Conservation (phyloP, 2,329 filamentous ascomycete genomes). For the Trichoderma sp. region DNA sequence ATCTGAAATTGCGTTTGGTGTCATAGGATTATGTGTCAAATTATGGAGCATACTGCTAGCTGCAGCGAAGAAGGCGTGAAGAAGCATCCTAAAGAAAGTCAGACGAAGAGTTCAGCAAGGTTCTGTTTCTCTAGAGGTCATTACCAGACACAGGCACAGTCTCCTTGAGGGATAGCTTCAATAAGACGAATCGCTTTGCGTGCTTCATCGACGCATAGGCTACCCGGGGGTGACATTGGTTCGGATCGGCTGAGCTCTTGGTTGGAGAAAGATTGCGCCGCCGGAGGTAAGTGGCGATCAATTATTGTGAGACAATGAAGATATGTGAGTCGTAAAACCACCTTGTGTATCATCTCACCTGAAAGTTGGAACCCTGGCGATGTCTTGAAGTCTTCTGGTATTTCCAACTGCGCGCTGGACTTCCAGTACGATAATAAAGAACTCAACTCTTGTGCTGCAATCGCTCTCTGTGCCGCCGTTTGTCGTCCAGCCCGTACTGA, state of each 20-base stretch:
- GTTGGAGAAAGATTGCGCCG: neutral
- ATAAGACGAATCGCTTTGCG: slow-evolving; percentile 3
- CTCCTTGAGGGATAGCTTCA: neutral
- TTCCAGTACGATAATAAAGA: slow-evolving; percentile 11
- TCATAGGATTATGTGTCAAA: neutral
- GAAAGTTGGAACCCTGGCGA: neutral
- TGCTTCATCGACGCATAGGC: neutral
- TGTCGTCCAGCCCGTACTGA: neutral
- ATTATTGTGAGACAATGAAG: slow-evolving; percentile 8
- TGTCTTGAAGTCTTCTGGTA: neutral
- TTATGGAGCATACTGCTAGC: neutral
- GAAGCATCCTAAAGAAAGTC: neutral
- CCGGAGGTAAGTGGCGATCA: neutral
- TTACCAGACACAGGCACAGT: slow-evolving; percentile 11
- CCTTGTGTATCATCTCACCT: slow-evolving; percentile 7
- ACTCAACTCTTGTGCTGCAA: slow-evolving; percentile 4
- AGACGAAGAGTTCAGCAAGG: neutral
- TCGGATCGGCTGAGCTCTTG: neutral
- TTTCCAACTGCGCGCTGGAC: neutral
- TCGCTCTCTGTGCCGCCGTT: neutral
- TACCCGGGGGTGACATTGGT: neutral
- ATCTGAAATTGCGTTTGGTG: neutral
- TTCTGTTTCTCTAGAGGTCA: neutral
- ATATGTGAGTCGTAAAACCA: slow-evolving; percentile 8
- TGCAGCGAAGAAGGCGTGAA: slow-evolving; percentile 7